Base-by-base conservation (phyloP, 108 stramenopile genomes). In the Nannochloropsis granulata region DNA sequence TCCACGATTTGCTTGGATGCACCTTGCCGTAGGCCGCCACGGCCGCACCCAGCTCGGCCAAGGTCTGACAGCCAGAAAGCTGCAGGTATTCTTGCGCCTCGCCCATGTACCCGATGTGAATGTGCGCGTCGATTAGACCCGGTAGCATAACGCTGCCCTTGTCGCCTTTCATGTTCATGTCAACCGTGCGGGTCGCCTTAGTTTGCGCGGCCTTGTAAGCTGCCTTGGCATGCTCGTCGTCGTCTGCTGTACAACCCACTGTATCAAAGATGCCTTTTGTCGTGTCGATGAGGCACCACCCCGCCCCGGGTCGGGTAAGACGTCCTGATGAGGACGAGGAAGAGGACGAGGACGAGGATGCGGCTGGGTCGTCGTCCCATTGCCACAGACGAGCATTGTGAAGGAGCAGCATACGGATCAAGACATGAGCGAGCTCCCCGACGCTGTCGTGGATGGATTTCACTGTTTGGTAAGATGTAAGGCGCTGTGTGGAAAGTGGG, bases 51-150 rank as follows among this genome's bases (percentile, higher is more conserved):
- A 71, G 56, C 16, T 71, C 56, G 2, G 16, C 7, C 0, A 71
- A n/a, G n/a, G 21, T 71, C 5, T 10, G 56, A 71, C 21, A n/a
- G 16, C 56, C 56, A 71, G 21, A n/a, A 16, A 71, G n/a, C 10
- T 71, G 56, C 56, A 71, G n/a, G 56, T 71, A 71, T n/a, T 71
- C 56, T 25, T 43, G 43, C 21, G 24, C 81, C 34, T 81, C 42
- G 8, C 42, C 81, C 34, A 43, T 81, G 81, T 21, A 43, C 12
- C 88, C 90, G 23, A 90, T 25, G 44, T 90, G 90, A 19, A 90
- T 86, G 44, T 90, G 90, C 11, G 88, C 44, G 79, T 90, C 90
- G 13, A 88, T 86, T n/a, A 89, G 44, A 12, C 87, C 88, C 14
- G 88, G 87, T 19, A 88, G 44, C 11, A 88, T 43, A 26, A 88